These are phyloP conservation scores for Solanum virginianum DNA, from an alignment of 257 asterid species.

Conservation along the genomic window DNA sequence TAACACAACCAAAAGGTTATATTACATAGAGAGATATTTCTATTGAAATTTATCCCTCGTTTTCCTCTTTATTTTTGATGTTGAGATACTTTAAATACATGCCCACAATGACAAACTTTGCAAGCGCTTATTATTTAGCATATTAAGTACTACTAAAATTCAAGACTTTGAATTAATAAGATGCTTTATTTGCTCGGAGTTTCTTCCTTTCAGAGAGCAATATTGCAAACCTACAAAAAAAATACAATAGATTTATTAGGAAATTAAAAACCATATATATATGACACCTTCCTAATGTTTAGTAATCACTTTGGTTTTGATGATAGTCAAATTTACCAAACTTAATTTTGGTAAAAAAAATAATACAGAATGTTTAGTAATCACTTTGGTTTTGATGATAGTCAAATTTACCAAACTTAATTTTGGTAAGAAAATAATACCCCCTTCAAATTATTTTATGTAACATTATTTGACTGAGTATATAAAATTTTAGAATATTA, in stretches of 20 bases:
- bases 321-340: no score
- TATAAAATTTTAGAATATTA: no score
- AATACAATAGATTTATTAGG: neutral
- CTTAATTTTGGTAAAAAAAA: no score
- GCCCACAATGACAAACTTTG: neutral
- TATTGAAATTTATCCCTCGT: neutral
- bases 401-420: no score
- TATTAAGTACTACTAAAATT: neutral
- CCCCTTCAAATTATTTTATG: no score
- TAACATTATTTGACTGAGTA: no score
- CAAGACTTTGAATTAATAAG: neutral
- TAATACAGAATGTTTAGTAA: no score
- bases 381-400: neutral
- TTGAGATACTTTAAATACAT: neutral
- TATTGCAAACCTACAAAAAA: constrained; percentile 49
- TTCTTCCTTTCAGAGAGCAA: constrained; percentile 32
- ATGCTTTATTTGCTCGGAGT: neutral
- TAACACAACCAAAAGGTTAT: neutral
- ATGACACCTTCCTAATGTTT: no score
- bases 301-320: no score
- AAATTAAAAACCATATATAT: no score
- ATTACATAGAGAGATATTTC: neutral
- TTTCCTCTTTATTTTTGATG: neutral
- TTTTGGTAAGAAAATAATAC: no score
- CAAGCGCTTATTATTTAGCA: neutral